phyloP scores from a whole-genome alignment of 176 grass and related monocot species.

The Bromus sterilis region DNA sequence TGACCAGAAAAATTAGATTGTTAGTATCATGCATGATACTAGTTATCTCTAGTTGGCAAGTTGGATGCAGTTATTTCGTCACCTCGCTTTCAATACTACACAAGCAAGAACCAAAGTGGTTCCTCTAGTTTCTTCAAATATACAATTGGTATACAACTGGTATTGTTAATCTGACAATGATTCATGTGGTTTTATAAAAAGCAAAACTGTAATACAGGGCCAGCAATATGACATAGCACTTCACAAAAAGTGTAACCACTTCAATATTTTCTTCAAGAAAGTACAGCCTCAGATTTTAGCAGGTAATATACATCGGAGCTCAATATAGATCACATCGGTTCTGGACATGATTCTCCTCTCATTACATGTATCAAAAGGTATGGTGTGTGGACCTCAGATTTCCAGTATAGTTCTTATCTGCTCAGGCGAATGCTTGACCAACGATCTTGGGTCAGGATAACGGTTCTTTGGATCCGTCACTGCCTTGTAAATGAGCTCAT shows the following conservation, averaged over 20 bases:
- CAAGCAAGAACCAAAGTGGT: not conserved
- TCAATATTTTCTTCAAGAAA: slow-evolving; percentile 5
- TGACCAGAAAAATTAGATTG: no score
- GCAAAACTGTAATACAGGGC: not conserved
- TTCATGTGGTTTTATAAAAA: not conserved
- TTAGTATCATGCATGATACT: no score
- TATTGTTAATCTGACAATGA: not conserved
- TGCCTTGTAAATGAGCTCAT: slow-evolving; percentile 67
- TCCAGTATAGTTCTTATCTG: slow-evolving; percentile 93
- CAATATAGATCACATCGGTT: slow-evolving; percentile 14
- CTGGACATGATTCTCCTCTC: not conserved
- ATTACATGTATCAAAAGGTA: not conserved
- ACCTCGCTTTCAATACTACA: not conserved
- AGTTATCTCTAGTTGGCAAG: not conserved
- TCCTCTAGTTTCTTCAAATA: not conserved
- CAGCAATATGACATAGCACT: slow-evolving; percentile 10
- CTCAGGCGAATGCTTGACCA: slow-evolving; percentile 80
- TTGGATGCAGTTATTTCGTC: not conserved
- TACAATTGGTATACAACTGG: not conserved
- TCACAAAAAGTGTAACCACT: not conserved
- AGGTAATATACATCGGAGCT: slow-evolving; percentile 14
- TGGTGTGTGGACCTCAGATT: slow-evolving; percentile 41
- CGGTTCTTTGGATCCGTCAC: slow-evolving; percentile 80
- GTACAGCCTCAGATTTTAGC: not conserved
- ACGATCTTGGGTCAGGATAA: slow-evolving; percentile 74